Percentiles rank a stretch among this genome's conserved stretches.
These are phyloP conservation scores for Tetracladium marchalianum DNA, from an alignment of 495 filamentous ascomycete species.

Conservation along the genomic window DNA sequence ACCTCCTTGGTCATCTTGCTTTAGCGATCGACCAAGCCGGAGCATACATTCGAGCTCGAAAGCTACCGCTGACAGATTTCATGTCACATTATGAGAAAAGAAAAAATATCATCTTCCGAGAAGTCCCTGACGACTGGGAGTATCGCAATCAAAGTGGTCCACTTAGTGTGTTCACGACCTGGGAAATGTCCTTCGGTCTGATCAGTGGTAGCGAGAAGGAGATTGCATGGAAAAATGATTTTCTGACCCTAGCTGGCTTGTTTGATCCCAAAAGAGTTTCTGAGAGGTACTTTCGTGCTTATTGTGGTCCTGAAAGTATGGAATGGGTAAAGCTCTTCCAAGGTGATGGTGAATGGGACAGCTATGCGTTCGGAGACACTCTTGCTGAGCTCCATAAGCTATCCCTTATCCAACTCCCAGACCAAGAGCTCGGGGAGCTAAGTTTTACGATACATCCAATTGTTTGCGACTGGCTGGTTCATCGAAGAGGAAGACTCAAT, in stretches of 20 bases:
- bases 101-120: slow-evolving; percentile 18
- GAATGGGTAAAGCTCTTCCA: slow-evolving; percentile 7
- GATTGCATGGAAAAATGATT: slow-evolving; percentile 6
- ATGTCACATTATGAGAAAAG: slow-evolving; percentile 17
- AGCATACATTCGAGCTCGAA: slow-evolving; percentile 18
- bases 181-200: slow-evolving; percentile 24
- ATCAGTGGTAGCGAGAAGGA: slow-evolving; percentile 5
- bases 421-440: not conserved
- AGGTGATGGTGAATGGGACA: slow-evolving; percentile 5
- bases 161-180: slow-evolving; percentile 25
- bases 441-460: slow-evolving; percentile 15
- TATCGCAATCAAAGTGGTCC: slow-evolving; percentile 11
- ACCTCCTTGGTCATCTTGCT: slow-evolving; percentile 17
- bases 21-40: slow-evolving; percentile 27
- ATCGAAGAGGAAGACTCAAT: slow-evolving; percentile 4
- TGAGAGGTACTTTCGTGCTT: slow-evolving; percentile 11
- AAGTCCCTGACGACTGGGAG: slow-evolving; percentile 18
- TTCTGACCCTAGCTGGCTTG: slow-evolving; percentile 19
- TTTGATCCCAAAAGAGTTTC: slow-evolving; percentile 13
- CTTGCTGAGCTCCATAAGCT: slow-evolving; percentile 8
- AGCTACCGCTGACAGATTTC: slow-evolving; percentile 11
- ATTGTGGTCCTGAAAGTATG: not conserved
- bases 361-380: slow-evolving; percentile 9
- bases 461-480: slow-evolving; percentile 15
- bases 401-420: slow-evolving; percentile 8